Base-by-base conservation (phyloP, 805 yeast species). In the Schizosaccharomyces cryophilus region DNA sequence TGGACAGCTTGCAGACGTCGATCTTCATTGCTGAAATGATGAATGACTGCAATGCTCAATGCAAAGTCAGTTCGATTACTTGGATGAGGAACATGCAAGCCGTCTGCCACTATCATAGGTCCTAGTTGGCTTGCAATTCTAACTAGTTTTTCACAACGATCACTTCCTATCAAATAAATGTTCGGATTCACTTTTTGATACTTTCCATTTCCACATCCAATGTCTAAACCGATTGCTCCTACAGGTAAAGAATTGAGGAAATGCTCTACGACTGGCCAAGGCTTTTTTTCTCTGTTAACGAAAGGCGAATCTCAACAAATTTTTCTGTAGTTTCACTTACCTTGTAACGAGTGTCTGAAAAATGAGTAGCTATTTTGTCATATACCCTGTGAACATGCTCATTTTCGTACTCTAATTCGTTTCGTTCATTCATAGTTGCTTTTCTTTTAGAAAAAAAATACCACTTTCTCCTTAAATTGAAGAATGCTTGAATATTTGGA, bases 201-300 rank as follows among this genome's bases (percentile, higher is more conserved):
- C 69, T 93, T 93, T 1, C 98, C 98, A 69, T 93, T 93, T 2
- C 98, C 98, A 70, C 97, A 90, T 0, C 98, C 98, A 24, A 90
- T 87, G 72, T 93, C 98, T 35, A 88, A 75, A 0, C 98, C 98
- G 0, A 90, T 64, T 0, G 83, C 72, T 54, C 87, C 84, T 5
- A 73, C 72, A 0, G 69, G 63, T 66, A 79, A 78, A 0, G 70
- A 65, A 11, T 66, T 68, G 56, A 93, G 71, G 68, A 84, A 93
- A 63, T 76, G 70, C 60, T 85, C 86, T 30, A 93, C 98, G 24
- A 88, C 81, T 6, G 97, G 97, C 98, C 98, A 93, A 31, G 97
- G 96, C 73, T 45, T 59, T 15, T 45, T 59, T 15, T 35, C 19
- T 17, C 15, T 30, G 54, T 24, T 17, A 19, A 24, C 6, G 6